A percentile compares a stretch with the other conserved stretches of the same genome.
Conservation (phyloP, 1,139 yeast genomes). For the Sugiyamaella castrensis region DNA sequence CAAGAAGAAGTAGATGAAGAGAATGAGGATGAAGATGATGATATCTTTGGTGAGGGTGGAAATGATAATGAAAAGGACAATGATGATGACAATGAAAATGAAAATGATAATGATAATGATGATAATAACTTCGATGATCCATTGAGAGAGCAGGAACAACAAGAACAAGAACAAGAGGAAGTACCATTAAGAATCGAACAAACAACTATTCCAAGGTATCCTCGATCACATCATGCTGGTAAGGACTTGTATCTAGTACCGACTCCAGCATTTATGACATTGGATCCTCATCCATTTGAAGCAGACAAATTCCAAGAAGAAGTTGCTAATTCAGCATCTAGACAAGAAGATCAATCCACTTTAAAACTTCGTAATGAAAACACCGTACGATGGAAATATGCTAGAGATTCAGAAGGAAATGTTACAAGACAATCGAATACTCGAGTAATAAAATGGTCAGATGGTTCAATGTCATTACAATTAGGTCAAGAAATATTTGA, state of each 20-base stretch:
- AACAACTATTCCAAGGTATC: slow-evolving; percentile 72
- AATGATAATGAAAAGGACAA: slow-evolving; percentile 14
- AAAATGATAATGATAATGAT: slow-evolving; percentile 17
- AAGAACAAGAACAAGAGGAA: slow-evolving; percentile 31
- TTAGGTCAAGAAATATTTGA: slow-evolving; percentile 88
- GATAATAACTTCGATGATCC: slow-evolving; percentile 12
- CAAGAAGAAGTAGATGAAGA: slow-evolving; percentile 13
- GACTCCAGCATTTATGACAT: slow-evolving; percentile 75
- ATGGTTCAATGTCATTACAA: slow-evolving; percentile 81
- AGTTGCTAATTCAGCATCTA: slow-evolving; percentile 29
- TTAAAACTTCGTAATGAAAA: slow-evolving; percentile 62
- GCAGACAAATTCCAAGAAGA: slow-evolving; percentile 57
- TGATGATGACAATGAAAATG: slow-evolving; percentile 6
- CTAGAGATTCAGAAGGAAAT: slow-evolving; percentile 57
- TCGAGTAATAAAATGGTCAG: slow-evolving; percentile 90
- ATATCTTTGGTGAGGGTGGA: slow-evolving; percentile 22
- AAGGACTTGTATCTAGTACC: slow-evolving; percentile 44
- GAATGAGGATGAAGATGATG: slow-evolving; percentile 22
- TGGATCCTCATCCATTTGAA: slow-evolving; percentile 87
- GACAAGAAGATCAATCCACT: slow-evolving; percentile 43
- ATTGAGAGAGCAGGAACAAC: slow-evolving; percentile 13
- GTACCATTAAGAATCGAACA: slow-evolving; percentile 35
- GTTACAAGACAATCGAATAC: slow-evolving; percentile 81
- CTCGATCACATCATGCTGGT: slow-evolving; percentile 44
- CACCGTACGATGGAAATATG: slow-evolving; percentile 91